These are phyloP conservation scores for Mayamaea pseudoterrestris DNA, from an alignment of 108 stramenopile species.

Conservation along the genomic window DNA sequence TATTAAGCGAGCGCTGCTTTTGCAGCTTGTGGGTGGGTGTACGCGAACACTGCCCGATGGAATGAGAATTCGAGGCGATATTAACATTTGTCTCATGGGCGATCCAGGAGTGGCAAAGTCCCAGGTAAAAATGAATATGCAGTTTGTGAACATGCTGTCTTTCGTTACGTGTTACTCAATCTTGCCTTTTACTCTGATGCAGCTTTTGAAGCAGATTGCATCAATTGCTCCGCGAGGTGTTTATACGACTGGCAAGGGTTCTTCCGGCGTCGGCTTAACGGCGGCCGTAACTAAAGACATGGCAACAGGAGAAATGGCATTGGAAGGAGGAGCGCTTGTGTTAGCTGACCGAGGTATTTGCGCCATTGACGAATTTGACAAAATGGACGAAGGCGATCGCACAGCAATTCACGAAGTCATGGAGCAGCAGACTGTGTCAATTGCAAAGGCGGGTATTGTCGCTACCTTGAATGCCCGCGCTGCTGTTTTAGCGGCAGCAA, in stretches of 20 bases:
- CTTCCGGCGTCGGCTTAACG: constrained; percentile 95
- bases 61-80: constrained; percentile 94
- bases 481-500: constrained; percentile 97
- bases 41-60: constrained; percentile 86
- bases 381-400: constrained; percentile 92
- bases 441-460: constrained; percentile 98
- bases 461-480: constrained; percentile 97
- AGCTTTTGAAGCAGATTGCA: constrained; percentile 71
- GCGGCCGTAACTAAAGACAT: constrained; percentile 92
- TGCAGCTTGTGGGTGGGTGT: constrained; percentile 95
- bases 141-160: no score
- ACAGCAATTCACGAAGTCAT: constrained; percentile 99
- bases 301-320: constrained; percentile 89
- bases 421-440: constrained; percentile 98
- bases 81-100: constrained; percentile 97
- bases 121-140: no score
- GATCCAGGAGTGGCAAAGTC: constrained; percentile 99
- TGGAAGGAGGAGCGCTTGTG: constrained; percentile 98
- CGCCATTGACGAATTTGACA: constrained; percentile 18
- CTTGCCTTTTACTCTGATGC: no score
- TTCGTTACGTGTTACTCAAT: no score
- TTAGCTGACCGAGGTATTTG: constrained; percentile 83
- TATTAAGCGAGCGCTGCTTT: constrained; percentile 90
- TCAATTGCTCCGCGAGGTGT: constrained; percentile 92
- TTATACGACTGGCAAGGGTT: constrained; percentile 98